Evolutionary conservation across 2,329 filamentous ascomycete genomes (phyloP), one percentile per base, ranked within the genome.

Genomic region (Colletotrichum godetiae): DNA sequence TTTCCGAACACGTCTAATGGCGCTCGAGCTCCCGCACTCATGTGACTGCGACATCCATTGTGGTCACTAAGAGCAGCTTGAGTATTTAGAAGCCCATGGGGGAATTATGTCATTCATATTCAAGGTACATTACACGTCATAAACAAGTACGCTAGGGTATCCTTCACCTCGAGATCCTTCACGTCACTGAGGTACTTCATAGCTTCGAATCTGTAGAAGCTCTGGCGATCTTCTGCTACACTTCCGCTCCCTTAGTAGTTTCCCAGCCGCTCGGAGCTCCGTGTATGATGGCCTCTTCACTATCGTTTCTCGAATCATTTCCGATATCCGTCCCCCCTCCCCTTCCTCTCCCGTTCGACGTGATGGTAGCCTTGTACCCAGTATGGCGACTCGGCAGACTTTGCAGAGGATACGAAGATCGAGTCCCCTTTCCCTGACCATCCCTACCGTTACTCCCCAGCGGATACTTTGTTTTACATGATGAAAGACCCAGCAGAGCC

Each of bases 221-320:
- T 31, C 66, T 62, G 13, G 33, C 22, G 2, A 56, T 29, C 58
- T 63, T 58, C 19, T 63, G 58, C 31, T 68, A 49, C 5, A 68
- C 5, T 24, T 62, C 58, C 3, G 66, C 55, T 31, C 55, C 24
- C n/a, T 27, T 62, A 5, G 58, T 15, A 68, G 37, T 62, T 4
- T 22, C 58, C 6, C 22, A 7, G 12, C 42, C 31, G 5, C 15
- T 24, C 4, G 19, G 15, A 56, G 4, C 2, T 11, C 22, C 8
- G 8, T 49, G 53, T 1, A 68, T 68, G 31, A 68, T 63, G 5
- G 66, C 66, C 56, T 63, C 57, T 56, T 68, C 57, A 27, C 57
- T 68, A 24, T 55, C n/a, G 3, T 46, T 68, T 7, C 7, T 60
- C 4, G 55, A 56, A 12, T 8, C 11, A 37, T 55, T 15, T 33